These are phyloP conservation scores for Ophiosphaerella korrae DNA, from an alignment of 2,329 filamentous ascomycete genomes.

Conservation along the genomic window DNA sequence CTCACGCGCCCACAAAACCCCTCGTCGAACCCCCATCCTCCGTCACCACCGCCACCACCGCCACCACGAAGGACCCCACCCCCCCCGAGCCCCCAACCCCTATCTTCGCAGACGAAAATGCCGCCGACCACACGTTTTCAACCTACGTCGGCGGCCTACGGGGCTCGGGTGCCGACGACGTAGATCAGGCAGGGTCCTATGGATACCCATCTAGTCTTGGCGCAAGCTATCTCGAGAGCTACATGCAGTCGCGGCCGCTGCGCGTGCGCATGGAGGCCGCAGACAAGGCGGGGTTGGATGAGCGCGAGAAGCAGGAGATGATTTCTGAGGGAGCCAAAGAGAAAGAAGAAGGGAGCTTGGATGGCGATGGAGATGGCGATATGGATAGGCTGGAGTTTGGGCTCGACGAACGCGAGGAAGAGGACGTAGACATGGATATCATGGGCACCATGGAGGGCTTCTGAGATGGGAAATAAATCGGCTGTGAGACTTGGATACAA, in stretches of 20 bases:
- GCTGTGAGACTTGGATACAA: not conserved
- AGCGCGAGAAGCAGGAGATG: conserved; percentile 28
- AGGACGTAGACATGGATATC: conserved; percentile 31
- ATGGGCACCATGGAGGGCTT: conserved; percentile 45
- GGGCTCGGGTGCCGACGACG: conserved; percentile 41
- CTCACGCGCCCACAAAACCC: conserved; percentile 28
- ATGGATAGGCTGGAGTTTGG: not conserved
- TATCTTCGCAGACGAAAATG: conserved; percentile 20
- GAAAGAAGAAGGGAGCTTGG: conserved; percentile 15
- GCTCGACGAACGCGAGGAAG: not conserved
- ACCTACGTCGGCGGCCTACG: conserved; percentile 44
- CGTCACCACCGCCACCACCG: conserved; percentile 11
- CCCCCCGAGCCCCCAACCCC: conserved; percentile 26
- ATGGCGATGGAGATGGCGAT: conserved; percentile 12
- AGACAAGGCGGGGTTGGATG: conserved; percentile 34
- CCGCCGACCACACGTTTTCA: conserved; percentile 15
- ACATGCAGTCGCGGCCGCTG: conserved; percentile 44
- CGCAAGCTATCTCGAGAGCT: conserved; percentile 46
- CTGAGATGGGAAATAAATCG: conserved; percentile 4
- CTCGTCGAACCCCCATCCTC: conserved; percentile 18
- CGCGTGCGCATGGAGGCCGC: conserved; percentile 44
- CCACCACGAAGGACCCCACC: conserved; percentile 13
- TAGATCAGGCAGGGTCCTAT: conserved; percentile 42
- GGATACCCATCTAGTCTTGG: conserved; percentile 43
- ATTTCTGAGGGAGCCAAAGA: not conserved